A percentile compares a stretch with the other conserved stretches of the same genome.
Evolutionary conservation across 2,329 filamentous ascomycete species (phyloP).

Genomic region (Raffaelea albimanens): DNA sequence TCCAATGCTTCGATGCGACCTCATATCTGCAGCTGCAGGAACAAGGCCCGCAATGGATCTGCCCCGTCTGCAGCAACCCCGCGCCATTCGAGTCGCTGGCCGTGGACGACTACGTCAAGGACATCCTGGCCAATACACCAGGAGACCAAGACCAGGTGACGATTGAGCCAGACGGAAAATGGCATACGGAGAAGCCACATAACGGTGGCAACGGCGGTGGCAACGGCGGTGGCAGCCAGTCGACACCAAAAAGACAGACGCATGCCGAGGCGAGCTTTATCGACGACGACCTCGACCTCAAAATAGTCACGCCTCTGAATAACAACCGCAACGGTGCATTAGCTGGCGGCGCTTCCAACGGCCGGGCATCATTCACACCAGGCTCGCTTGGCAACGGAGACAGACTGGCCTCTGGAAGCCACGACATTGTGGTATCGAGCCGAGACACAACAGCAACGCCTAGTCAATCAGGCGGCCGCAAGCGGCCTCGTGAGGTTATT

Average conservation of each 20-base stretch:
- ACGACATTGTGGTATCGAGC: background rate
- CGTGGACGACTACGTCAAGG: slow-evolving; percentile 83
- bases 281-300: slow-evolving; percentile 40
- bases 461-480: slow-evolving; percentile 18
- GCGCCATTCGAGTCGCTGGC: slow-evolving; percentile 74
- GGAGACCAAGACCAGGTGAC: slow-evolving; percentile 72
- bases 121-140: slow-evolving; percentile 70
- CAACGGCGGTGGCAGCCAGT: slow-evolving; percentile 15
- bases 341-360: too few relatives aligned
- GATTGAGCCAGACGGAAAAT: slow-evolving; percentile 78
- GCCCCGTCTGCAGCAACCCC: slow-evolving; percentile 81
- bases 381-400: too few relatives aligned
- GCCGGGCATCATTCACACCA: background rate
- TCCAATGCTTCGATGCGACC: slow-evolving; percentile 88
- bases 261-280: slow-evolving; percentile 14
- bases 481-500: slow-evolving; percentile 45
- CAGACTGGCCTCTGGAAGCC: background rate
- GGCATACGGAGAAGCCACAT: slow-evolving; percentile 33
- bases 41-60: slow-evolving; percentile 94
- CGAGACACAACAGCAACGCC: slow-evolving; percentile 7
- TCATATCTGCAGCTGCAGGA: slow-evolving; percentile 92
- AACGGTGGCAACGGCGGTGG: slow-evolving; percentile 21
- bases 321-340: background rate
- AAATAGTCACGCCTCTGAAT: slow-evolving; percentile 16
- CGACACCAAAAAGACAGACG: background rate